Evolutionary conservation across 495 filamentous ascomycete genomes (phyloP).

Genomic region (Neurospora sp.): DNA sequence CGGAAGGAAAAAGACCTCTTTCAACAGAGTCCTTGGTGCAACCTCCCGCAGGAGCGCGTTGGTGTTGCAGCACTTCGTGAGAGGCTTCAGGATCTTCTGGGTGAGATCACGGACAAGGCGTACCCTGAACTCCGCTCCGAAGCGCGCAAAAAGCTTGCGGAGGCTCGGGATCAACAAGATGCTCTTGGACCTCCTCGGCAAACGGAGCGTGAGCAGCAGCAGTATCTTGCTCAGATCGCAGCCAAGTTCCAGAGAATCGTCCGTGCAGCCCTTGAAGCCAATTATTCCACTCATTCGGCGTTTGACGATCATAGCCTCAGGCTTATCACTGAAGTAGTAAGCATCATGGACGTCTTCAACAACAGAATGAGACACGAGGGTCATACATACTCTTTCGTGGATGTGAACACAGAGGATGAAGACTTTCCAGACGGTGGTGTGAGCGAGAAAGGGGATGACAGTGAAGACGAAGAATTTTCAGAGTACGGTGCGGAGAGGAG

Average conservation of each 20-base stretch:
- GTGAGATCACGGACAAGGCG: conserved; percentile 30
- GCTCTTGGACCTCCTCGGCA: conserved; percentile 35
- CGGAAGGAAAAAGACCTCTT: conserved; percentile 10
- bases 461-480: background rate
- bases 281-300: conserved; percentile 28
- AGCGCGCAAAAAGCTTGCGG: conserved; percentile 27
- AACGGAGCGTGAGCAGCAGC: conserved; percentile 31
- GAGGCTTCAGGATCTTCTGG: conserved; percentile 33
- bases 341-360: conserved; percentile 17
- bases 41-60: conserved; percentile 31
- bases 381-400: background rate
- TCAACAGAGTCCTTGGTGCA: conserved; percentile 29
- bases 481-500: no score
- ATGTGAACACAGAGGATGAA: background rate
- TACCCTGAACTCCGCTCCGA: conserved; percentile 40
- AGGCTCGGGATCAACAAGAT: conserved; percentile 19
- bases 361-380: background rate
- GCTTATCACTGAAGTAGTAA: conserved; percentile 34
- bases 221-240: conserved; percentile 31
- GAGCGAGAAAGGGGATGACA: background rate
- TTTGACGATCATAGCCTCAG: conserved; percentile 14
- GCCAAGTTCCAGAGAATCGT: conserved; percentile 31
- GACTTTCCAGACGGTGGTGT: no score
- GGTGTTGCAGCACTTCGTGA: conserved; percentile 38
- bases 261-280: conserved; percentile 24